Evolutionary conservation across 2,329 filamentous ascomycete genomes (phyloP), one percentile per base, ranked within the genome.

Genomic region (Epicoccum nigrum): DNA sequence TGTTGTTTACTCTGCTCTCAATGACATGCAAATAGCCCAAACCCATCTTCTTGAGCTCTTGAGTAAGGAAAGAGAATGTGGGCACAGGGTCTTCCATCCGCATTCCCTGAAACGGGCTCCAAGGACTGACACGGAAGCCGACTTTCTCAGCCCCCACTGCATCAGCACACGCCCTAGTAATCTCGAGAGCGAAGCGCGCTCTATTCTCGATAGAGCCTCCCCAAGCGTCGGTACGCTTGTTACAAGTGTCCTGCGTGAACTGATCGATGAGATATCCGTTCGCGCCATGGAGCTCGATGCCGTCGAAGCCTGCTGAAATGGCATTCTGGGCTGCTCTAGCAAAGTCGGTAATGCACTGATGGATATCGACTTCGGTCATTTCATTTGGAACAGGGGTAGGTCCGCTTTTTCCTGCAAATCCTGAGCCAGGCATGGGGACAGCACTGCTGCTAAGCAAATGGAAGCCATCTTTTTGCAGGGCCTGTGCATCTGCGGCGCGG

Each of bases 181-280:
- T 76, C 54, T 85, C 82, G 6, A 84, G 51, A 0, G 70, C 75
- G 54, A 86, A 79, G 20, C 81, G 67, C 44, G 77, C 59, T 51
- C 84, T 73, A 60, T 81, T 79, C 72, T 77, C 76, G 16, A 79
- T 65, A 39, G 70, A 76, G 1, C 78, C 79, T 72, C 79, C 71
- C 75, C 80, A 30, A 45, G 58, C 4, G 51, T 81, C 79, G 1
- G 67, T 81, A 2, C 83, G 76, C 40, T 74, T 72, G 70, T 86
- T 86, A 58, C 75, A 73, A 7, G 71, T 77, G 54, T 82, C 79
- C 57, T 83, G 86, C 15, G 86, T 74, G 68, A 90, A 91, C 59
- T 87, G 80, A 46, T 81, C 80, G 12, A 88, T 68, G 1, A 90
- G 76, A 64, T 89, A 90, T 2, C 86, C 86, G 59, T 88, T 86